Percentiles rank a stretch among this genome's conserved stretches.
phyloP scores from a whole-genome alignment of 345 rosid genomes.

The Rhizophora apiculata region DNA sequence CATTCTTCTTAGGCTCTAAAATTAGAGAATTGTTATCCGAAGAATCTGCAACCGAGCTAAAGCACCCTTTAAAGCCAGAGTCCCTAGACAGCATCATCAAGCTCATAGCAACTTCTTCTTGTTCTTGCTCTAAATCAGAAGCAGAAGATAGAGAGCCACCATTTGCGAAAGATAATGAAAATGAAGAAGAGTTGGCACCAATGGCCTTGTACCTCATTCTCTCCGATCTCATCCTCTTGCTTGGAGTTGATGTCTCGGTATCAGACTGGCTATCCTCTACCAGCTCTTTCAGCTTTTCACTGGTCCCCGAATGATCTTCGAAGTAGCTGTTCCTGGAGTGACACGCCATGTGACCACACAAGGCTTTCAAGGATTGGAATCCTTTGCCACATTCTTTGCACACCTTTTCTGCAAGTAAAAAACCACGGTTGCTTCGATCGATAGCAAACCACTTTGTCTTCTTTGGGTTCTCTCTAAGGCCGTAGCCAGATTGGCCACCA shows the following conservation, averaged over 20 bases:
- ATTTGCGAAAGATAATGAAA: constrained; percentile 32
- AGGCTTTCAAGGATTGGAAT: constrained; percentile 75
- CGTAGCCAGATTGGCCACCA: constrained; percentile 46
- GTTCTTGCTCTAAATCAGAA: constrained; percentile 73
- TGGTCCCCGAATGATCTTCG: constrained; percentile 29
- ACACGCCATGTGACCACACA: constrained; percentile 91
- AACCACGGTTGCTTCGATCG: constrained; percentile 39
- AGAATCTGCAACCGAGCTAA: constrained; percentile 54
- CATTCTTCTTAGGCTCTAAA: constrained; percentile 53
- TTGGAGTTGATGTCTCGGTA: constrained; percentile 64
- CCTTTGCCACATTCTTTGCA: constrained; percentile 91
- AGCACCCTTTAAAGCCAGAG: constrained; percentile 48
- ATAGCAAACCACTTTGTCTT: constrained; percentile 46
- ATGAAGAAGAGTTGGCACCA: constrained; percentile 34
- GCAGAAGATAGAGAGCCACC: constrained; percentile 39
- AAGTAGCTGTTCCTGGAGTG: constrained; percentile 43
- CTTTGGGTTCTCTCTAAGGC: constrained; percentile 65
- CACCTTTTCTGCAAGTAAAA: constrained; percentile 32
- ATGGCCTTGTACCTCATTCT: constrained; percentile 42
- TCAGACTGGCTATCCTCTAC: constrained; percentile 61
- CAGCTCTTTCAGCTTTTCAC: constrained; percentile 35
- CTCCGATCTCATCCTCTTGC: constrained; percentile 59
- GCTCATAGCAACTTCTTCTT: constrained; percentile 72
- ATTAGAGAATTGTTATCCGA: constrained; percentile 71
- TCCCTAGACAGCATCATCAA: constrained; percentile 87